phyloP scores from a whole-genome alignment of 768 basidiomycete genomes.

The Asterophora lycoperdoides region DNA sequence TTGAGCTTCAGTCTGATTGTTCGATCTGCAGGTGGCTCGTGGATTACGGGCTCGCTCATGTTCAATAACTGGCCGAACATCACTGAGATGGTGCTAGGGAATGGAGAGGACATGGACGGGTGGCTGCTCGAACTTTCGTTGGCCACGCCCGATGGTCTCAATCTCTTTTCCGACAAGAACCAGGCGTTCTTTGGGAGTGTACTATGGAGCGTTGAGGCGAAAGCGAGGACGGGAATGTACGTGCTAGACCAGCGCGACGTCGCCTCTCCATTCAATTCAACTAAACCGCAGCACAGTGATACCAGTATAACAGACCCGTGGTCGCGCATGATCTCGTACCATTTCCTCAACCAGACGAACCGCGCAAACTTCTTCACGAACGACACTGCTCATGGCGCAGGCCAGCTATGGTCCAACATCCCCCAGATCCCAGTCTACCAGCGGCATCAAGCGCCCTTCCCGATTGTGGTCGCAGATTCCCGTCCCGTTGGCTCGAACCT shows the following conservation, averaged over 20 bases:
- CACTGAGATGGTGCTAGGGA: constrained; percentile 56
- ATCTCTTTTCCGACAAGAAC: constrained; percentile 43
- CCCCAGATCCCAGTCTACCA: constrained; percentile 48
- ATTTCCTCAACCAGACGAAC: constrained; percentile 67
- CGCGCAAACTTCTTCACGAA: constrained; percentile 57
- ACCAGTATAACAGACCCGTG: constrained; percentile 65
- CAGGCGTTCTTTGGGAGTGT: constrained; percentile 52
- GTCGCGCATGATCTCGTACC: constrained; percentile 63
- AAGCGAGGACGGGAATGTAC: constrained; percentile 51
- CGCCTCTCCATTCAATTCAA: background rate
- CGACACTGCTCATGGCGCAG: constrained; percentile 62
- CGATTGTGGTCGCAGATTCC: constrained; percentile 59
- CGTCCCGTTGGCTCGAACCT: constrained; percentile 40
- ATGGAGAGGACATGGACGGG: constrained; percentile 39
- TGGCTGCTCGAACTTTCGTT: constrained; percentile 59
- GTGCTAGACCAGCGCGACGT: constrained; percentile 19
- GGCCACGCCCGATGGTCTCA: constrained; percentile 47
- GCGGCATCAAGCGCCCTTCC: constrained; percentile 53
- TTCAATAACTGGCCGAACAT: constrained; percentile 62
- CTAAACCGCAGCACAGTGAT: constrained; percentile 34
- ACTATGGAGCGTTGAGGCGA: constrained; percentile 51
- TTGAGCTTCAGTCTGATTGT: no score
- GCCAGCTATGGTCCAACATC: constrained; percentile 62
- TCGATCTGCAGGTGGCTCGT: constrained; percentile 50
- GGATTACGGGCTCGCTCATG: constrained; percentile 59